phyloP scores from a whole-genome alignment of 345 rosid species.

The Eucalyptus marginata region DNA sequence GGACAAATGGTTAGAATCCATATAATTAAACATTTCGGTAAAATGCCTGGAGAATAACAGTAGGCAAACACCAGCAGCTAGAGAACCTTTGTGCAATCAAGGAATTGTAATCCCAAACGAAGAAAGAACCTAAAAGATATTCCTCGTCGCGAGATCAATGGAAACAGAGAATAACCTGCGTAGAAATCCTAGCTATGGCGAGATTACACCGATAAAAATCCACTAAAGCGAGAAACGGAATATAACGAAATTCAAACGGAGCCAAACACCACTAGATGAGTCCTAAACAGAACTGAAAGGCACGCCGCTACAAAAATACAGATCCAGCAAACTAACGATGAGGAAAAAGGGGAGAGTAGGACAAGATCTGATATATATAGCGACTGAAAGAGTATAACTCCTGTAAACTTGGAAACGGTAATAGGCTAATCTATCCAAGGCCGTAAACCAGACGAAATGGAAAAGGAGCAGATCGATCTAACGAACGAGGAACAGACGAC shows the following conservation, averaged over 20 bases:
- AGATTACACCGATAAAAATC: not conserved
- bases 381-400: too few relatives aligned
- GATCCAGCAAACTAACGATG: not conserved
- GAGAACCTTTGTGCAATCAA: not conserved
- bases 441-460: not conserved
- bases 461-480: not conserved
- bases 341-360: not conserved
- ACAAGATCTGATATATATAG: not conserved
- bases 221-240: not conserved
- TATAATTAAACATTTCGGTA: not conserved
- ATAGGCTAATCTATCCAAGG: not conserved
- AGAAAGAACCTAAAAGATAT: not conserved
- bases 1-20: not conserved
- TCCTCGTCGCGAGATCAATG: not conserved
- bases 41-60: not conserved
- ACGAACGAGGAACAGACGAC: not conserved
- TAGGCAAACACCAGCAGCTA: not conserved
- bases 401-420: not conserved
- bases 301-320: not conserved
- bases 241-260: not conserved
- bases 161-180: not conserved
- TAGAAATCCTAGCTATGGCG: not conserved
- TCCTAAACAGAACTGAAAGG: not conserved
- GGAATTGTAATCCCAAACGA: not conserved
- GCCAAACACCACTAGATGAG: not conserved